A percentile compares a stretch with the other conserved stretches of the same genome.
Evolutionary conservation across 148 eudicot genomes (phyloP).

Genomic region (Dianthus caryophyllus): DNA sequence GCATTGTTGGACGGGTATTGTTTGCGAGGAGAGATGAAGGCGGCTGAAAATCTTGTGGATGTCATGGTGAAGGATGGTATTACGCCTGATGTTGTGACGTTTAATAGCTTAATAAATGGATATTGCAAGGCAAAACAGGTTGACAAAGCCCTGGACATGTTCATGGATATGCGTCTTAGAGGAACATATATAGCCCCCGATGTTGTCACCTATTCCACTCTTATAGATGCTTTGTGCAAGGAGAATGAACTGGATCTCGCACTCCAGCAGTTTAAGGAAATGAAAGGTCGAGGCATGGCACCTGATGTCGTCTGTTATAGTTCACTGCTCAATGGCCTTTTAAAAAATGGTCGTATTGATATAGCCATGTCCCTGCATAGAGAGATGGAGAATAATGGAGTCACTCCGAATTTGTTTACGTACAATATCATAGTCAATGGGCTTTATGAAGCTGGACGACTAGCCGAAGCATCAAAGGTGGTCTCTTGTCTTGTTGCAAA

Average conservation of each 20-base stretch:
- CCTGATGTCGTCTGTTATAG: conserved; percentile 11
- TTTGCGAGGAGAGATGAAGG: not conserved
- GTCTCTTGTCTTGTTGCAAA: not conserved
- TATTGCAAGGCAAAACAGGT: conserved; percentile 18
- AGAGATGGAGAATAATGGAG: conserved; percentile 1
- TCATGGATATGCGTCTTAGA: not conserved
- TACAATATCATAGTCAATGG: conserved; percentile 7
- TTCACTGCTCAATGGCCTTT: not conserved
- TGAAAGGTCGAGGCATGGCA: conserved; percentile 7
- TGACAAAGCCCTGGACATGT: conserved; percentile 7
- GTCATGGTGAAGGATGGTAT: conserved; percentile 8
- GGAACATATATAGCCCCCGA: not conserved
- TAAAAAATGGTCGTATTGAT: not conserved
- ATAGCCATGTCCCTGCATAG: not conserved
- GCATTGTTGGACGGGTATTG: conserved; percentile 14
- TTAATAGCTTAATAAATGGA: conserved; percentile 15
- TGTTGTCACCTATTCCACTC: conserved; percentile 8
- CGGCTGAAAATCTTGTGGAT: conserved; percentile 1
- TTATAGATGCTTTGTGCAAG: conserved; percentile 18
- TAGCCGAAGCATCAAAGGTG: not conserved
- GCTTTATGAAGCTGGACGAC: conserved; percentile 12
- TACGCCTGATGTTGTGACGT: conserved; percentile 10
- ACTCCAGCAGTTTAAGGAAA: not conserved
- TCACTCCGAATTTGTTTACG: not conserved
- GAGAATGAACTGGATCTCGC: not conserved